Conservation (phyloP, 257 asterid genomes). For the Solanum gracilifrons region DNA sequence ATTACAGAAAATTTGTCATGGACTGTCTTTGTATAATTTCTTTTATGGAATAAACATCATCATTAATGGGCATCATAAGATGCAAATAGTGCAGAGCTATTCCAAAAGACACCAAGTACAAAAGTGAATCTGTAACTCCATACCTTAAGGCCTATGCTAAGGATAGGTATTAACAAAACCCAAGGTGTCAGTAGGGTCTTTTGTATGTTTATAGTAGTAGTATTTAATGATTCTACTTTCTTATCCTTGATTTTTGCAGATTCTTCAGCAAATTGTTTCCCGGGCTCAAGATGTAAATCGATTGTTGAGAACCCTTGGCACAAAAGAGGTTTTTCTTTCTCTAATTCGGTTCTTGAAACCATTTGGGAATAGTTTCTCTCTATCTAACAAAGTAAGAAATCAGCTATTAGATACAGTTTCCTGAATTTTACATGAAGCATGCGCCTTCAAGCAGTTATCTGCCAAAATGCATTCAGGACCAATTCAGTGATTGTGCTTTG, state of each 20-base stretch:
- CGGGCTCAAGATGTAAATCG: slow-evolving; percentile 62
- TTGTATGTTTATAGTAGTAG: not conserved
- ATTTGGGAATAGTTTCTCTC: not conserved
- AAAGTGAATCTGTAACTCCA: not conserved
- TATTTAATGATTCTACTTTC: not conserved
- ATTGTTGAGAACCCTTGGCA: slow-evolving; percentile 76
- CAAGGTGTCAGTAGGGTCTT: not conserved
- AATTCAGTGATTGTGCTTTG: not conserved
- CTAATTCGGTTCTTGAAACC: not conserved
- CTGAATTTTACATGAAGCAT: not conserved
- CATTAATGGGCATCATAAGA: not conserved
- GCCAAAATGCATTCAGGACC: not conserved
- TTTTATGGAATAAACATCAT: not conserved
- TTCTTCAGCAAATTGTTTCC: slow-evolving; percentile 64
- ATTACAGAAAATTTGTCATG: not conserved
- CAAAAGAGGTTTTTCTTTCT: slow-evolving; percentile 58
- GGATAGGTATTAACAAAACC: not conserved
- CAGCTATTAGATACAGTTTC: not conserved
- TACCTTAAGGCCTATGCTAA: not conserved
- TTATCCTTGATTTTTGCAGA: slow-evolving; percentile 37
- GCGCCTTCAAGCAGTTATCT: not conserved
- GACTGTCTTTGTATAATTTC: not conserved
- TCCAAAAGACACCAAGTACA: not conserved
- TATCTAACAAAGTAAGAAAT: not conserved
- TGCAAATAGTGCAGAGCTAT: not conserved